Base-by-base conservation (phyloP, 805 yeast genomes). In the Zygotorulaspora chibaensis region DNA sequence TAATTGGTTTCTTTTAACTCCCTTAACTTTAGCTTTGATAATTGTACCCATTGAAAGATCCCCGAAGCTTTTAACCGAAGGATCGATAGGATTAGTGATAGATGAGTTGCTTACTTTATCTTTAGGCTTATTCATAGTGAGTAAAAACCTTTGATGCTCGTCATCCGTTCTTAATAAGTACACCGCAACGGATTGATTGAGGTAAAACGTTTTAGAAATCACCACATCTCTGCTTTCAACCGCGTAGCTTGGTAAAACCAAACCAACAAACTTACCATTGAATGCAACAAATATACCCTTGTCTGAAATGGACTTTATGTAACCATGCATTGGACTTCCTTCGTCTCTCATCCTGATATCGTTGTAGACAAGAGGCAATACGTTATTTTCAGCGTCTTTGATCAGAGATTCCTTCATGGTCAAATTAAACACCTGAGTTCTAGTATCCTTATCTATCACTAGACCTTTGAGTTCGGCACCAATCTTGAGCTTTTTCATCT, bases 251-350 rank as follows among this genome's bases (percentile, higher is more conserved):
- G 90, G 85, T 50, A 87, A 75, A 3, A 88, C 84, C 52, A 91
- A 74, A 42, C 97, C 98, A 27, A 87, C 86, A 52, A 91, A 76
- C 43, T 76, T 78, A 52, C 85, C 84, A 46, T 83, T 87, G 66
- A 91, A 91, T 0, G 83, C 77, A 47, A 91, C 84, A 62, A 91
- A 91, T 10, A 88, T 71, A 53, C 98, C 98, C 61, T 75, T 75
- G 37, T 74, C 75, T n/a, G 95, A 86, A 15, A 84, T 79, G 15
- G 89, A 82, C 54, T 80, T 84, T 33, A 91, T 79, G 62, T 73
- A 90, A 35, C 98, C 99, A 46, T 77, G 75, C 42, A 87, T 65
- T 25, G 70, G 57, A 18, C 69, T 68, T 36, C 69, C 68, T 8
- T 79, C 75, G 11, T 72, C 67, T 16, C 58, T 58, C 10, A 50